Evolutionary conservation across 108 stramenopile species (phyloP).

Genomic region (Skeletonema marinoi): DNA sequence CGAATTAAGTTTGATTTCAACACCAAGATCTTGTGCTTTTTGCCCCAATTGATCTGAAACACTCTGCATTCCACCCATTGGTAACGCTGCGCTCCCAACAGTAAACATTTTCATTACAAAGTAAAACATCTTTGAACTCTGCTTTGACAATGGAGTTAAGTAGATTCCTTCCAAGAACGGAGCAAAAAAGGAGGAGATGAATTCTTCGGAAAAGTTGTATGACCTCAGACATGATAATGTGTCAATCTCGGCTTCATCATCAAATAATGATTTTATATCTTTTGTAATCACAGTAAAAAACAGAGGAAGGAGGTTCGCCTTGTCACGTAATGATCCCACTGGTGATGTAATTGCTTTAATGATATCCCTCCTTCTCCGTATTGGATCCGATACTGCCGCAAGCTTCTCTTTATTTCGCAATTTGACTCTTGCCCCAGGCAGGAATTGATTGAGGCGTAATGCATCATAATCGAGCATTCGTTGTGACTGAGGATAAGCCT

Average conservation of each 20-base stretch:
- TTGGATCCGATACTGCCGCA: constrained; percentile 76
- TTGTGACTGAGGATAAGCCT: constrained; percentile 77
- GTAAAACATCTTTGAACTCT: constrained; percentile 87
- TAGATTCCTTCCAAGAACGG: constrained; percentile 91
- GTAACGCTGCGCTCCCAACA: constrained; percentile 72
- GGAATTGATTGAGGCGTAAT: constrained; percentile 62
- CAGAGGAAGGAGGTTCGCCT: constrained; percentile 62
- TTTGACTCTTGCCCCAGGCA: constrained; percentile 84
- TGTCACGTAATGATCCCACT: constrained; percentile 70
- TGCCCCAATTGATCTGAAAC: constrained; percentile 69
- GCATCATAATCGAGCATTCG: constrained; percentile 65
- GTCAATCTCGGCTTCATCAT: constrained; percentile 54
- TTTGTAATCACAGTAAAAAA: constrained; percentile 61
- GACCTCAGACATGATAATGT: constrained; percentile 61
- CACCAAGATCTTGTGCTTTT: constrained; percentile 54
- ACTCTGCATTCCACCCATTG: constrained; percentile 73
- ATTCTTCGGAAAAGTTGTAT: constrained; percentile 76
- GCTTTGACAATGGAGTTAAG: constrained; percentile 66
- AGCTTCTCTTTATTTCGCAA: constrained; percentile 29
- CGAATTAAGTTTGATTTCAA: constrained; percentile 39
- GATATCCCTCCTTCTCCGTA: constrained; percentile 62
- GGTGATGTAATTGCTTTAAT: constrained; percentile 62
- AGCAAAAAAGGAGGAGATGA: constrained; percentile 72
- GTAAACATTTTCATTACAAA: constrained; percentile 90
- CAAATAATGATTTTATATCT: constrained; percentile 70